phyloP scores from a whole-genome alignment of 139 green algal species.

The Chlorella sp. region DNA sequence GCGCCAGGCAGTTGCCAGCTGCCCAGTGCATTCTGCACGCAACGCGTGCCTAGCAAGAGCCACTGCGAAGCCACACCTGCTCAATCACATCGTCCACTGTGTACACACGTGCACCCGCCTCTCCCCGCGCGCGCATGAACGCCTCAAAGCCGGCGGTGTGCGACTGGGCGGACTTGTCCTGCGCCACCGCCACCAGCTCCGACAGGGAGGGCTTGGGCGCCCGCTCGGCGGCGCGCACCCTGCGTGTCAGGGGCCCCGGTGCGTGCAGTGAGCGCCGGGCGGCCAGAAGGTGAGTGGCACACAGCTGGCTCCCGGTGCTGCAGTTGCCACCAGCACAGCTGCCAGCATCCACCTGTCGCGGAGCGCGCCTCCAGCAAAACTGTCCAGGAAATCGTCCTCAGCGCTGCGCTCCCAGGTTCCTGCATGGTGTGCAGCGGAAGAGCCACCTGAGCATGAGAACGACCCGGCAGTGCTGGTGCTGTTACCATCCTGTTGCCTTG shows the following conservation, averaged over 20 bases:
- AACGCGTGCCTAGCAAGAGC: constrained; percentile 60
- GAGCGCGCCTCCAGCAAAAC: not conserved
- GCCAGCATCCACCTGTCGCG: not conserved
- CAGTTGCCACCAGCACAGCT: constrained; percentile 27
- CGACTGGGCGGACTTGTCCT: constrained; percentile 45
- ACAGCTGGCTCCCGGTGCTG: too few relatives aligned
- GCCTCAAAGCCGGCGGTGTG: constrained; percentile 83
- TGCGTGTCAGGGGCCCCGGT: too few relatives aligned
- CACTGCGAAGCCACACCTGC: constrained; percentile 77
- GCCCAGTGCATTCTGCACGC: constrained; percentile 24
- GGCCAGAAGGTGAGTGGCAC: too few relatives aligned
- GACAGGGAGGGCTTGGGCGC: constrained; percentile 48
- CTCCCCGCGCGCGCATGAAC: constrained; percentile 78
- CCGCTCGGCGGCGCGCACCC: constrained; percentile 24
- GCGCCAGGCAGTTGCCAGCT: too few relatives aligned
- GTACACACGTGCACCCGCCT: constrained; percentile 50
- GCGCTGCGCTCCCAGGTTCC: too few relatives aligned
- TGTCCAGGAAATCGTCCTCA: constrained; percentile 83
- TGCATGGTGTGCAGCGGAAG: too few relatives aligned
- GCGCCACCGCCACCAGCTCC: constrained; percentile 73
- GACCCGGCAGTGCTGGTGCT: too few relatives aligned
- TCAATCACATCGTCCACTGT: constrained; percentile 66
- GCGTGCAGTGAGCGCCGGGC: too few relatives aligned
- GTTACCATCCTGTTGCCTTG: too few relatives aligned
- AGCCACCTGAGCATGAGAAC: too few relatives aligned